phyloP scores from a whole-genome alignment of 306 rosid species.

The Quillaja saponaria region DNA sequence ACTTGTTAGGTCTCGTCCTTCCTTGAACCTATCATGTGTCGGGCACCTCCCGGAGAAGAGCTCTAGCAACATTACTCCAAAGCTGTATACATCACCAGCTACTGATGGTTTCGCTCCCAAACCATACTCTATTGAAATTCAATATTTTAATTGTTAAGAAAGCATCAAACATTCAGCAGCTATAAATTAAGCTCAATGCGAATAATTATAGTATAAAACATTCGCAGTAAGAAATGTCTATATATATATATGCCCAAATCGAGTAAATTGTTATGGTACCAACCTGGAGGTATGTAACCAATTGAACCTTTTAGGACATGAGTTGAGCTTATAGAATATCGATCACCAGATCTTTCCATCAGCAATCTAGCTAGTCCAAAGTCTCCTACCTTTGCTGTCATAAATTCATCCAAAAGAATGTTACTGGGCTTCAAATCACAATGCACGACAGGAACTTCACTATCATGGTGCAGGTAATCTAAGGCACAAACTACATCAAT shows the following conservation, averaged over 20 bases:
- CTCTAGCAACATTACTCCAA: slow-evolving; percentile 62
- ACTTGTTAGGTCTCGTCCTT: slow-evolving; percentile 42
- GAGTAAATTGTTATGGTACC: background rate
- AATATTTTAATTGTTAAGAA: slow-evolving; percentile 6
- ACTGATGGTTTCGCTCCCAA: slow-evolving; percentile 55
- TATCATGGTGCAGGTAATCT: slow-evolving; percentile 70
- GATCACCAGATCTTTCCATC: slow-evolving; percentile 38
- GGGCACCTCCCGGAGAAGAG: slow-evolving; percentile 64
- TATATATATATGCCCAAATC: too few relatives aligned
- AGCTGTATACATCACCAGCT: slow-evolving; percentile 80
- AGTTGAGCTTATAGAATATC: slow-evolving; percentile 50
- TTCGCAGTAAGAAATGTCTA: too few relatives aligned
- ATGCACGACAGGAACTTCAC: slow-evolving; percentile 63
- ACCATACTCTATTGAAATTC: slow-evolving; percentile 55
- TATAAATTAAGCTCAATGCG: too few relatives aligned
- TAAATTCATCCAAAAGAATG: slow-evolving; percentile 51
- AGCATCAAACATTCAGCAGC: too few relatives aligned
- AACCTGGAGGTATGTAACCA: slow-evolving; percentile 90
- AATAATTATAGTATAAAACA: too few relatives aligned
- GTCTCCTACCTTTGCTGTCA: slow-evolving; percentile 78
- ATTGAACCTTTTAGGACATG: slow-evolving; percentile 67
- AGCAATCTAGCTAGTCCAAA: slow-evolving; percentile 70
- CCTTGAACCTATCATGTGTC: slow-evolving; percentile 53
- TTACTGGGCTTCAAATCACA: too few relatives aligned
- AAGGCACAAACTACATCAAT: slow-evolving; percentile 64